Conservation (phyloP, 73 alveolate genomes). For the Durusdinium trenchii region DNA sequence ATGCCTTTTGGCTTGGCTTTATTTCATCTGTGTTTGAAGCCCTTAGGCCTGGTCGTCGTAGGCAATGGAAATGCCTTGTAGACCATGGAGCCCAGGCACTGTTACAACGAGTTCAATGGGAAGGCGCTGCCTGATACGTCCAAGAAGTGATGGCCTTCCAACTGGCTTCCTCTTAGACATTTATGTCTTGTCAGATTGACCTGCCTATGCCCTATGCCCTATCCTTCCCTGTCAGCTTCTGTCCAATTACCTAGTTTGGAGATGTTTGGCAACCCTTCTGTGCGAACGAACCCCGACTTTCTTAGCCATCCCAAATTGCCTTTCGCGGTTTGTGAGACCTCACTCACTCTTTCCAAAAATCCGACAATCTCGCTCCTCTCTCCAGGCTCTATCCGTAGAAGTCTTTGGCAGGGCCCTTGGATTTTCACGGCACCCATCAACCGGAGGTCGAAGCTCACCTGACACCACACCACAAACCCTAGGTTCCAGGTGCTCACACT, state of each 20-base stretch:
- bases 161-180: too few species aligned
- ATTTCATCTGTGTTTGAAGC: not conserved
- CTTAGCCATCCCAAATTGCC: too few species aligned
- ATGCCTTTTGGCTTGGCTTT: too few species aligned
- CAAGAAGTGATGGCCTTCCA: not conserved
- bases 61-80: slow-evolving; percentile 60
- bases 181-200: too few species aligned
- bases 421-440: slow-evolving; percentile 73
- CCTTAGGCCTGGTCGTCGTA: not conserved
- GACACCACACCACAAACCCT: too few species aligned
- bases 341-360: not conserved
- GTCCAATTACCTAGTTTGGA: too few species aligned
- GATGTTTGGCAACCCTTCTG: too few species aligned
- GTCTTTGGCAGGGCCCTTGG: slow-evolving; percentile 39
- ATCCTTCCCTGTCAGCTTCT: too few species aligned
- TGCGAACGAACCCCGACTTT: too few species aligned
- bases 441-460: slow-evolving; percentile 86
- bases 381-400: not conserved
- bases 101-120: slow-evolving; percentile 78
- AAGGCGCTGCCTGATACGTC: slow-evolving; percentile 23
- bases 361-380: slow-evolving; percentile 2
- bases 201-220: too few species aligned
- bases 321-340: too few species aligned
- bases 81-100: slow-evolving; percentile 75
- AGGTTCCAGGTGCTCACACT: too few species aligned